Evolutionary conservation across 805 yeast genomes (phyloP).

Genomic region (Barnettozyma sucrosica): DNA sequence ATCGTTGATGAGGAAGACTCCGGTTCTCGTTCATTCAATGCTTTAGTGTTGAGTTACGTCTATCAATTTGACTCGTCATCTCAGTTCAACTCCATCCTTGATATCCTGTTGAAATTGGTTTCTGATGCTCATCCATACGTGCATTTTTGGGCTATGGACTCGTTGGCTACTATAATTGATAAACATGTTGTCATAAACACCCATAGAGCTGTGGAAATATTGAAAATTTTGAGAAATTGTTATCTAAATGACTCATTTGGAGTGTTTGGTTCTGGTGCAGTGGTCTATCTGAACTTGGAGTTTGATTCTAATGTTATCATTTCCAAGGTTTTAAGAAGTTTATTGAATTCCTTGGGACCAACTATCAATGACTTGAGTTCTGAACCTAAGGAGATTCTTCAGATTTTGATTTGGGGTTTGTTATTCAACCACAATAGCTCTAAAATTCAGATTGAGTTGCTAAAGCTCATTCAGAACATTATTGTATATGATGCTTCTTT

Average conservation of each 20-base stretch:
- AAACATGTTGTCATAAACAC: conserved; percentile 45
- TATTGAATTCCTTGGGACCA: conserved; percentile 57
- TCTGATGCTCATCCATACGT: conserved; percentile 84
- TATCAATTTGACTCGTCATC: conserved; percentile 34
- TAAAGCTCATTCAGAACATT: conserved; percentile 41
- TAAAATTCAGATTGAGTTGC: conserved; percentile 29
- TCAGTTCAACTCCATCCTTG: conserved; percentile 42
- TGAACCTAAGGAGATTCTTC: conserved; percentile 28
- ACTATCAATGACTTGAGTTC: conserved; percentile 32
- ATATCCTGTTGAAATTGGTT: conserved; percentile 53
- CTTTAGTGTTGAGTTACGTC: conserved; percentile 43
- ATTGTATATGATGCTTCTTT: conserved; percentile 38
- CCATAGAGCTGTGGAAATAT: conserved; percentile 36
- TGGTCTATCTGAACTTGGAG: conserved; percentile 41
- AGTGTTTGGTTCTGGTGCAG: conserved; percentile 33
- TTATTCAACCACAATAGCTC: conserved; percentile 31
- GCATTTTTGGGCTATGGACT: conserved; percentile 63
- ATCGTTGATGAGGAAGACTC: conserved; percentile 67
- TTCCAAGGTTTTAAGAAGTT: conserved; percentile 36
- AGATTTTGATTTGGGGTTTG: conserved; percentile 31
- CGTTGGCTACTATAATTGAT: conserved; percentile 51
- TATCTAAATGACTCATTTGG: conserved; percentile 47
- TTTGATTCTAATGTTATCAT: conserved; percentile 40
- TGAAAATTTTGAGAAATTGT: conserved; percentile 35
- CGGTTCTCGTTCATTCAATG: conserved; percentile 51